These are phyloP conservation scores for Atalantia buxifolia DNA, from an alignment of 345 rosid species.

Conservation along the genomic window DNA sequence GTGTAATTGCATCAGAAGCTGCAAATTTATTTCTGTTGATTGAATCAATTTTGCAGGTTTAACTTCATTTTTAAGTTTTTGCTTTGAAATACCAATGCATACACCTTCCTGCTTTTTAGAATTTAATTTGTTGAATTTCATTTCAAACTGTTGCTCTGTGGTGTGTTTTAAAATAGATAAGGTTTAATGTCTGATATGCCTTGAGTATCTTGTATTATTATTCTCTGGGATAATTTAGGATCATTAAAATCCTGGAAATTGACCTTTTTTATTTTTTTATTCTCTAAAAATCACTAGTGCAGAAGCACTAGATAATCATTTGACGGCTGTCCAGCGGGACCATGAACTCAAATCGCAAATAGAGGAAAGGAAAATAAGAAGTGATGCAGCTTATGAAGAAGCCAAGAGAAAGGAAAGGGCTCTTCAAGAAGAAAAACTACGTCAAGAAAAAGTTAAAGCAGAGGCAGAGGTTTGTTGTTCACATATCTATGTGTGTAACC, in stretches of 20 bases:
- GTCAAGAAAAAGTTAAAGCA: slow-evolving; percentile 75
- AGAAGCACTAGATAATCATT: slow-evolving; percentile 89
- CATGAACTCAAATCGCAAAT: slow-evolving; percentile 80
- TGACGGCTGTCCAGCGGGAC: slow-evolving; percentile 79
- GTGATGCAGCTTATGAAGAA: slow-evolving; percentile 87
- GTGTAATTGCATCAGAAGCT: background rate
- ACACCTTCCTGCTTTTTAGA: background rate
- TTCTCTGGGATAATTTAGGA: background rate
- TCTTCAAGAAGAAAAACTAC: slow-evolving; percentile 70
- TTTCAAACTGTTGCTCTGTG: background rate
- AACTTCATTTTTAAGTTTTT: background rate
- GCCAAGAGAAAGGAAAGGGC: slow-evolving; percentile 81
- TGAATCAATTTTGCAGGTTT: background rate
- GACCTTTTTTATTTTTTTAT: slow-evolving; percentile 16
- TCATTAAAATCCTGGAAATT: background rate
- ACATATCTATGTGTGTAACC: background rate
- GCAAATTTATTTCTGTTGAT: background rate
- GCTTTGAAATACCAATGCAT: background rate
- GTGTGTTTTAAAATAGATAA: background rate
- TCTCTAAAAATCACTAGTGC: slow-evolving; percentile 47
- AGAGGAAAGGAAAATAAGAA: slow-evolving; percentile 82
- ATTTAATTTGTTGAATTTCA: background rate
- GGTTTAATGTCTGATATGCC: background rate
- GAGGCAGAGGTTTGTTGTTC: slow-evolving; percentile 79
- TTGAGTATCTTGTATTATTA: background rate